These are phyloP conservation scores for Coprinopsis strossmayeri DNA, from an alignment of 768 basidiomycete genomes.

Conservation along the genomic window DNA sequence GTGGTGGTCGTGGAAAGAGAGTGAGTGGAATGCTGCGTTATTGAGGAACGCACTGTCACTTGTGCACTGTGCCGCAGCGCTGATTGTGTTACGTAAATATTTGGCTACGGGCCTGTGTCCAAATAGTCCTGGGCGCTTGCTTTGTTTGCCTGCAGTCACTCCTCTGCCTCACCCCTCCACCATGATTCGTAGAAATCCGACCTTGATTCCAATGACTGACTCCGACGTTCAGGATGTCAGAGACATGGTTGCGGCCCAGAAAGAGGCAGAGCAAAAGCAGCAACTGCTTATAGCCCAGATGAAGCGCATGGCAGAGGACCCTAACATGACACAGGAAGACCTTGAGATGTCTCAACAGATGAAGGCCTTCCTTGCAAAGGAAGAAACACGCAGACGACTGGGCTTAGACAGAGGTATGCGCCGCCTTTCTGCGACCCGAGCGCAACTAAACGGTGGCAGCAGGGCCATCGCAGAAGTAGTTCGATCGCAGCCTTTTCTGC, in stretches of 20 bases:
- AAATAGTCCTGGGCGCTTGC: too few species aligned
- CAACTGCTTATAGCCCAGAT: background rate
- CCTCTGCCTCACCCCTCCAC: too few species aligned
- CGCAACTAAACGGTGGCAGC: too few species aligned
- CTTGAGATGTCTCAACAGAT: too few species aligned
- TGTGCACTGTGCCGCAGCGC: constrained; percentile 5
- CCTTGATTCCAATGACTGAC: constrained; percentile 71
- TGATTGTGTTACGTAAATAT: constrained; percentile 4
- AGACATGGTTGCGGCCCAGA: constrained; percentile 36
- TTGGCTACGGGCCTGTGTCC: background rate
- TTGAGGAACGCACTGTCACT: constrained; percentile 1
- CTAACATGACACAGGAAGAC: background rate
- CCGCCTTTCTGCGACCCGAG: too few species aligned
- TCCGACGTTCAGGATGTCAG: constrained; percentile 75
- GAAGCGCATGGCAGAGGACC: background rate
- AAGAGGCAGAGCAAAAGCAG: constrained; percentile 16
- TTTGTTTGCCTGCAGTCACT: too few species aligned
- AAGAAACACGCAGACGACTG: too few species aligned
- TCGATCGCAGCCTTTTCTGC: too few species aligned
- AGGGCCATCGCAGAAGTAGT: too few species aligned
- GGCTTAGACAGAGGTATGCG: too few species aligned
- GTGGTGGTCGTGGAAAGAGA: constrained; percentile 12
- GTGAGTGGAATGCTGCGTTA: constrained; percentile 1
- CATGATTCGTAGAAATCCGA: constrained; percentile 76
- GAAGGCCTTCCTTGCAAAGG: too few species aligned